Percentiles rank a stretch among this genome's conserved stretches.
Conservation (phyloP, 1,284 basidiomycete genomes). For the Cystobasidium slooffiae region DNA sequence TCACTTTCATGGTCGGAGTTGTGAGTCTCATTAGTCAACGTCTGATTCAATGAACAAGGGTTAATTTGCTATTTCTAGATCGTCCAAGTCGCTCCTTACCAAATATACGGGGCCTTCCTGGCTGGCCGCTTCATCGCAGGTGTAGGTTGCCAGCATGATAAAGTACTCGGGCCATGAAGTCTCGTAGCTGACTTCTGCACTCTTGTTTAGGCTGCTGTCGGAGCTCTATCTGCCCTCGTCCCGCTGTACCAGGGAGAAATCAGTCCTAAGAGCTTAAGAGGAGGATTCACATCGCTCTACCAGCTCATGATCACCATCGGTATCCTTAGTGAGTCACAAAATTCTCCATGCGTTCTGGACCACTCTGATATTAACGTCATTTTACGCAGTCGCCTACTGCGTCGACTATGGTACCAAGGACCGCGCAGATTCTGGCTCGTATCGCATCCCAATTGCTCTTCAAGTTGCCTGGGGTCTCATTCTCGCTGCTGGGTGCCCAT, state of each 20-base stretch:
- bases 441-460: conserved; percentile 40
- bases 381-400: conserved; percentile 30
- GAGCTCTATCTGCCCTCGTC: conserved; percentile 44
- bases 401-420: conserved; percentile 32
- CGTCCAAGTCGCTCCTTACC: conserved; percentile 40
- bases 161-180: not conserved
- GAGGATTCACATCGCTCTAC: conserved; percentile 38
- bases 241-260: conserved; percentile 45
- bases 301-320: conserved; percentile 44
- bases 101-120: conserved; percentile 38
- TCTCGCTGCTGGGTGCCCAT: conserved; percentile 67
- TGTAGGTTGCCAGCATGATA: not conserved
- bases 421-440: conserved; percentile 9
- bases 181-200: not conserved
- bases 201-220: conserved; percentile 28
- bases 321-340: conserved; percentile 23
- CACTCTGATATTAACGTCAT: not conserved
- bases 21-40: not conserved
- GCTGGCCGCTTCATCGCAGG: conserved; percentile 45
- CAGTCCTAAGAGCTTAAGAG: conserved; percentile 40
- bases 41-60: not conserved
- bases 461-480: conserved; percentile 65
- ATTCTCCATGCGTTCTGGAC: too few relatives aligned
- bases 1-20: conserved; percentile 37
- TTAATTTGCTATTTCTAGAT: conserved; percentile 1